Evolutionary conservation across 2,329 filamentous ascomycete genomes (phyloP), one percentile per base, ranked within the genome.

Genomic region (Aspergillus uvarum): DNA sequence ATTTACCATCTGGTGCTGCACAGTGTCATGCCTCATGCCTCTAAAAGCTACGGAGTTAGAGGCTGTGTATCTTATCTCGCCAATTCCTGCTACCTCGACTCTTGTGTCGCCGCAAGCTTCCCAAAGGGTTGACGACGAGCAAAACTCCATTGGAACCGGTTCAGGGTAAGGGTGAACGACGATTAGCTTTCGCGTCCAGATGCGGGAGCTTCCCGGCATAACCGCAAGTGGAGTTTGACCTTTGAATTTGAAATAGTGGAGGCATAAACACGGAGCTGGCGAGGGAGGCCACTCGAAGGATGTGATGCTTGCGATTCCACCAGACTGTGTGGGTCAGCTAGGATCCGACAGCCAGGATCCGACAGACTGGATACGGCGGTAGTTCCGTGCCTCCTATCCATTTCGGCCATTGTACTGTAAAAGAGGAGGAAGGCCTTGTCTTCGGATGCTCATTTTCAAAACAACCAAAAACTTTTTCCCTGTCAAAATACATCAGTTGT

Each of bases 351-450:
- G 57, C 64, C 38, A 51, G 47, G 58, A 63, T 64, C 66, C 66
- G 65, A 62, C 64, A 67, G 65, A 62, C 57, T 68, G 66, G 66
- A 60, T 61, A 58, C 56, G 59, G 63, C 61, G 60, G 62, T 60
- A 61, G 54, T 50, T 62, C 57, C 57, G 54, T 59, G 55, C 59
- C 16, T 19, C 38, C 38, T n/a, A n/a, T 44, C 38, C 14, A 44
- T 10, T 44, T 44, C 38, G 38, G 38, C 38, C 38, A 44, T 6
- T 16, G n/a, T 44, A 44, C 38, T 44, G 38, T 19, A 44, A 44
- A 8, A 44, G 38, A 19, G 16, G 5, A 5, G 38, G n/a, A 44
- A 16, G 32, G 32, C 14, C 32, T 6, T 44, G 16, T 19, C 32
- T 12, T 35, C 12, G 12, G 32, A 35, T 12, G 32, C 32, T 16